Conservation (phyloP, 2,329 filamentous ascomycete genomes). For the Aspergillus versicolor region DNA sequence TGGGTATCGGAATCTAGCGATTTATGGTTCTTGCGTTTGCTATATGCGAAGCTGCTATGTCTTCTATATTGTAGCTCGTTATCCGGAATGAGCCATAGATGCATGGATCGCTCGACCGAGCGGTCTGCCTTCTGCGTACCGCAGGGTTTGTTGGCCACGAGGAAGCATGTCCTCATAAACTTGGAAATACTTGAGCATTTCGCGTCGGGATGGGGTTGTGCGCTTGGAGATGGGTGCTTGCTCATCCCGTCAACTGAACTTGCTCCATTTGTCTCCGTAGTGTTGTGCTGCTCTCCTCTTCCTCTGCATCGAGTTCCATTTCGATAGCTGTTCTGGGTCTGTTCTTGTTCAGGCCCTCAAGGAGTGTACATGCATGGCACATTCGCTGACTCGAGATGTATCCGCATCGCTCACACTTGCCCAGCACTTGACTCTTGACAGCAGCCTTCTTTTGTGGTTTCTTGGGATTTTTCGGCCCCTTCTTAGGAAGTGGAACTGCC, state of each 20-base stretch:
- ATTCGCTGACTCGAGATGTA: slow-evolving; percentile 93
- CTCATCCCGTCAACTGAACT: slow-evolving; percentile 42
- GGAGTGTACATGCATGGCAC: slow-evolving; percentile 88
- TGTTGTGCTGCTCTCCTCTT: slow-evolving; percentile 53
- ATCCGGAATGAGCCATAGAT: neutral
- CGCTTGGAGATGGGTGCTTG: neutral
- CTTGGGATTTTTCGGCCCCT: slow-evolving; percentile 22
- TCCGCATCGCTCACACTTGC: slow-evolving; percentile 81
- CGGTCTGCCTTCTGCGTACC: slow-evolving; percentile 7
- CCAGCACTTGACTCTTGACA: slow-evolving; percentile 55
- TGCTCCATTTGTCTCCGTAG: slow-evolving; percentile 52
- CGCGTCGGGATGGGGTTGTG: neutral
- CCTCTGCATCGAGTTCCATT: slow-evolving; percentile 47
- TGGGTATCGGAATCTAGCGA: neutral
- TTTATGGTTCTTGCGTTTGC: neutral
- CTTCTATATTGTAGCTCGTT: neutral
- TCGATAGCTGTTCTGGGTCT: slow-evolving; percentile 49
- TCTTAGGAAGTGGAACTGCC: slow-evolving; percentile 19
- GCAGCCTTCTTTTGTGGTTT: slow-evolving; percentile 41
- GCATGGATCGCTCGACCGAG: neutral
- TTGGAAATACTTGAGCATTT: neutral
- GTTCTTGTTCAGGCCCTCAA: slow-evolving; percentile 86
- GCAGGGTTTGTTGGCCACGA: neutral
- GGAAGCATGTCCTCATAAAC: neutral
- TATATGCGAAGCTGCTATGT: neutral